Base-by-base conservation (phyloP, 495 filamentous ascomycete species). In the Thozetella sp. region DNA sequence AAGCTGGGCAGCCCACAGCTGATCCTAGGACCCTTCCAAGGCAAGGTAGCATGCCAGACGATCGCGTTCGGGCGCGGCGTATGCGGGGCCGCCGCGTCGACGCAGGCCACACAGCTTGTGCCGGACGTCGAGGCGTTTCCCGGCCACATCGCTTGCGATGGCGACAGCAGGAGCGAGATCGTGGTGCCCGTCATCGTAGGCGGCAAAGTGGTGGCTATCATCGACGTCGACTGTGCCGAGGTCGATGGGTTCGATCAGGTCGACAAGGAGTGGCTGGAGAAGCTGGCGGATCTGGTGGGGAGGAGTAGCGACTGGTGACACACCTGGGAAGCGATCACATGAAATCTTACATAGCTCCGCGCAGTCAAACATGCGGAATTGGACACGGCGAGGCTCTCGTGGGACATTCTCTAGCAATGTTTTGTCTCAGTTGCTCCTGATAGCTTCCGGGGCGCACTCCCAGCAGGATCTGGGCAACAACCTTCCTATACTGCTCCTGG, bases 111-210 rank as follows among this genome's bases (percentile, higher is more conserved):
- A 2, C 83, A 93, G 54, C 66, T 96, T 2, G 90, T 97, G 4
- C 74, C 78, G 6, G 89, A 97, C 72, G 91, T 97, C 12, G 74
- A 86, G 22, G 59, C 74, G 45, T 97, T 96, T 68, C 89, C 91
- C 2, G 93, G 91, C 2, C 93, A 97, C 75, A 97, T 97, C 70
- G 92, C 93, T 4, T 97, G 93, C 68, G 93, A 97, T 74, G 84
- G 82, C 11, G 89, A 85, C 58, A 92, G 86, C 58, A 86, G 80
- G 70, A 96, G 92, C 73, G 93, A 97, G 80, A 92, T 97, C 71
- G 93, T 97, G 3, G 92, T 97, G 26, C 93, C 93, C 13, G 86
- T 97, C 65, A 58, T 90, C 22, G 75, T 80, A 20, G 67, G 61
- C 19, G 64, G 65, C 81, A 72, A 62, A 54, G 62, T 92, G n/a